Conservation (phyloP, 2,329 filamentous ascomycete genomes). For the Cladosporium sp. region DNA sequence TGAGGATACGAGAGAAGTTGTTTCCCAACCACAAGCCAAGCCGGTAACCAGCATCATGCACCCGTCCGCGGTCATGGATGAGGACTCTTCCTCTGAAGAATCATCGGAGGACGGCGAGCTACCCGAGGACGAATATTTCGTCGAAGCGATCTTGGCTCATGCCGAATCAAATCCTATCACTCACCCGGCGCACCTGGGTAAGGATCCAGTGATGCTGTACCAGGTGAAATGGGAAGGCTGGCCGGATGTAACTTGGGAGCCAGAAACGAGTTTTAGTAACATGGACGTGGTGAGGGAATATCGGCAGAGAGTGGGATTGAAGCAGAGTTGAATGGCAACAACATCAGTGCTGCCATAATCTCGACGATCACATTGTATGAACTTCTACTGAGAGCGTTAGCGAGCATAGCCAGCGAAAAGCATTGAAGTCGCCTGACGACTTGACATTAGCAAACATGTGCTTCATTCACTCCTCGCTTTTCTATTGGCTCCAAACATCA, state of each 20-base stretch:
- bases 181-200: conserved; percentile 29
- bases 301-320: conserved; percentile 25
- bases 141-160: conserved; percentile 34
- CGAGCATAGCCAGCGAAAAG: neutral
- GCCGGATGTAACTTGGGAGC: conserved; percentile 39
- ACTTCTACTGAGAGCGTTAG: neutral
- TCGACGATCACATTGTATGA: neutral
- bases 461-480: neutral
- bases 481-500: neutral
- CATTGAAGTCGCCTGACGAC: neutral
- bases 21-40: neutral
- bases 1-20: neutral
- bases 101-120: conserved; percentile 22
- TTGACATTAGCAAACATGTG: neutral
- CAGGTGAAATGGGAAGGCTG: conserved; percentile 37
- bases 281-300: conserved; percentile 33
- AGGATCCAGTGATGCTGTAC: conserved; percentile 35
- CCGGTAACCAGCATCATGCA: conserved; percentile 11
- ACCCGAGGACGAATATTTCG: conserved; percentile 26
- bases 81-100: conserved; percentile 16
- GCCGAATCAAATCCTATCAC: conserved; percentile 32
- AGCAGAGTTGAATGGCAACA: neutral
- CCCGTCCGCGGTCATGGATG: neutral
- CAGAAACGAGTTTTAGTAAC: conserved; percentile 36
- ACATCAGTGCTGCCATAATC: neutral